Evolutionary conservation across 371 early-diverging fungal species (phyloP).

Genomic region (Mortierella sp.): DNA sequence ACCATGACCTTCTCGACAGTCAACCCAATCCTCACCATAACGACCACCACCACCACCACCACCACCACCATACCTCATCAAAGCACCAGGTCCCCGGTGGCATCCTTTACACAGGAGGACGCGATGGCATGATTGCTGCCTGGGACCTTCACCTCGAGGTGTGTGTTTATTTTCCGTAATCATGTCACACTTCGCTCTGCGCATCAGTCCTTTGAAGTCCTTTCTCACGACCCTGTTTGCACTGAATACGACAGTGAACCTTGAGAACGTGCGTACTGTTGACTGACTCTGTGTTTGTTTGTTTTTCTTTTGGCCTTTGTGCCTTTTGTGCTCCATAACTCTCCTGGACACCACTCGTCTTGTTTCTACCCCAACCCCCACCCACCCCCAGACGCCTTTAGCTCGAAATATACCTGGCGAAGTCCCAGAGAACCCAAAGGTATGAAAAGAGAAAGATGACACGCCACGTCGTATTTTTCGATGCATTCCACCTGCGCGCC

Average conservation of each 20-base stretch:
- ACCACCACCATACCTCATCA: slow-evolving; percentile 14
- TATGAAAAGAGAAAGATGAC: not conserved
- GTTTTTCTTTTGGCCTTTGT: not conserved
- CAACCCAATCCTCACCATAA: not conserved
- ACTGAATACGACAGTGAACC: not conserved
- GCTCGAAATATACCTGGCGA: slow-evolving; percentile 56
- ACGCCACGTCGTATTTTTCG: not conserved
- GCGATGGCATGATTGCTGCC: slow-evolving; percentile 90
- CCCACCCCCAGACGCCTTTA: slow-evolving; percentile 40
- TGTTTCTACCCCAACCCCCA: too few species aligned
- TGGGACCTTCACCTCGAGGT: slow-evolving; percentile 84
- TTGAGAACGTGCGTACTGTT: not conserved
- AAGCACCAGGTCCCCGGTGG: slow-evolving; percentile 63
- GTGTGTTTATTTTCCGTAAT: not conserved
- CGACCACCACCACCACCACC: too few species aligned
- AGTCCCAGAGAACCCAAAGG: slow-evolving; percentile 43
- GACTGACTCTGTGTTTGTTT: not conserved
- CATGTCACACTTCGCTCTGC: not conserved
- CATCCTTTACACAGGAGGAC: slow-evolving; percentile 90
- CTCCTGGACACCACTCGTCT: not conserved
- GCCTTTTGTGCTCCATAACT: not conserved
- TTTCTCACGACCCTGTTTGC: slow-evolving; percentile 3
- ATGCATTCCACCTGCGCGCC: not conserved
- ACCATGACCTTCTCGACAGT: slow-evolving; percentile 1
- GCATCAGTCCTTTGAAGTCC: not conserved